Percentiles rank a stretch among this genome's conserved stretches.
Conservation (phyloP, 1,284 basidiomycete species). For the Fomitopsis pinicola region DNA sequence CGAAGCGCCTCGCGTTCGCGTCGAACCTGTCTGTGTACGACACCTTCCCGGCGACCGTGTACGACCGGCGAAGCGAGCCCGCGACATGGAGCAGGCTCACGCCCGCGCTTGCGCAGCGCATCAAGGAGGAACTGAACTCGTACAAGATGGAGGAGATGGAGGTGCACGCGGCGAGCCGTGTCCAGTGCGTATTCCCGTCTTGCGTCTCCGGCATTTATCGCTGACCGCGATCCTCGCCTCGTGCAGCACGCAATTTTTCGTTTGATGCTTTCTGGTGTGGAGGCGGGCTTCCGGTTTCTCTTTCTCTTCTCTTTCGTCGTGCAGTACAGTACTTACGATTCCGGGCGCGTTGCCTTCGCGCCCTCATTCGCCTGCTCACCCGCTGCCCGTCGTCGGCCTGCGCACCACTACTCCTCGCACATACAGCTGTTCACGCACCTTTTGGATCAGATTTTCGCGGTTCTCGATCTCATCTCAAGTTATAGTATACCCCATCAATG, state of each 20-base stretch:
- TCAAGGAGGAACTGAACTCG: slow-evolving; percentile 95
- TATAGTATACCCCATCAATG: slow-evolving; percentile 34
- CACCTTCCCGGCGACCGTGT: slow-evolving; percentile 88
- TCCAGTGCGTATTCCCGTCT: slow-evolving; percentile 58
- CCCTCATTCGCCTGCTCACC: neutral
- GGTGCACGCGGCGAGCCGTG: slow-evolving; percentile 84
- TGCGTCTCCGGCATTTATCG: neutral
- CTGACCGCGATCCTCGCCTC: slow-evolving; percentile 5
- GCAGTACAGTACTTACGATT: slow-evolving; percentile 18
- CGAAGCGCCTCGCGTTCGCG: slow-evolving; percentile 82
- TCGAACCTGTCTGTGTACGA: slow-evolving; percentile 92
- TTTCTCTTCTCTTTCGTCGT: slow-evolving; percentile 18
- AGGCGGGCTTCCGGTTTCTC: slow-evolving; percentile 10
- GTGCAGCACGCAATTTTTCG: slow-evolving; percentile 55
- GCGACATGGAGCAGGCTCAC: slow-evolving; percentile 97
- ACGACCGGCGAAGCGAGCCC: slow-evolving; percentile 92
- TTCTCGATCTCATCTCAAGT: slow-evolving; percentile 28
- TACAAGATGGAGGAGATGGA: slow-evolving; percentile 99
- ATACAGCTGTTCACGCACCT: slow-evolving; percentile 23
- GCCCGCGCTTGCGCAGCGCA: slow-evolving; percentile 89
- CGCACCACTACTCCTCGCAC: slow-evolving; percentile 18
- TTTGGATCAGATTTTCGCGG: slow-evolving; percentile 30
- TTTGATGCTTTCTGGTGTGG: slow-evolving; percentile 28
- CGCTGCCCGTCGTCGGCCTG: slow-evolving; percentile 10
- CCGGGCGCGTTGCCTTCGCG: slow-evolving; percentile 11